phyloP scores from a whole-genome alignment of 2,329 filamentous ascomycete genomes.

The Calcarisporium arbuscula region DNA sequence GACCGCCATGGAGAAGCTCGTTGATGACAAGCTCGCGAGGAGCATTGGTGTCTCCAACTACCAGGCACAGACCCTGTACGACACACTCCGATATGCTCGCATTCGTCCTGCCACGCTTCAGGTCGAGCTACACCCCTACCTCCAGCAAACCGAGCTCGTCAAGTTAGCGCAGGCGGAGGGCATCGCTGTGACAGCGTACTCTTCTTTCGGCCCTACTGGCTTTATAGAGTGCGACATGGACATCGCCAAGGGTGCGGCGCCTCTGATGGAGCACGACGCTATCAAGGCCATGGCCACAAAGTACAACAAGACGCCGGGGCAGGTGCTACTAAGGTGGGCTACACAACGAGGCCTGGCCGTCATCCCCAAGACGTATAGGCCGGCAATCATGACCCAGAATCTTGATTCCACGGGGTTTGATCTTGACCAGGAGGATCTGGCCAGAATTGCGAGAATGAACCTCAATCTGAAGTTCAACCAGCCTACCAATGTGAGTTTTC shows the following conservation, averaged over 20 bases:
- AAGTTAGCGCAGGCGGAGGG: constrained; percentile 62
- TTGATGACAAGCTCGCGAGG: constrained; percentile 60
- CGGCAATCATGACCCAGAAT: constrained; percentile 54
- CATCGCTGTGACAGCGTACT: constrained; percentile 76
- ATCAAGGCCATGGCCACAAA: constrained; percentile 62
- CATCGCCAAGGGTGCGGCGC: constrained; percentile 47
- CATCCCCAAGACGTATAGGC: constrained; percentile 68
- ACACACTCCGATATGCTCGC: constrained; percentile 71
- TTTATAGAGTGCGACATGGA: constrained; percentile 74
- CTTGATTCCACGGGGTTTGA: constrained; percentile 62
- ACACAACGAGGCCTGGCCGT: constrained; percentile 77
- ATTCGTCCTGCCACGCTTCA: constrained; percentile 72
- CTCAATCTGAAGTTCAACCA: constrained; percentile 69
- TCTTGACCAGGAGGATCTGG: constrained; percentile 58
- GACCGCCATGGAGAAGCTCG: constrained; percentile 71
- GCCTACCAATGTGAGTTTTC: constrained; percentile 56
- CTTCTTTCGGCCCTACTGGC: constrained; percentile 71
- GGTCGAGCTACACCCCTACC: constrained; percentile 87
- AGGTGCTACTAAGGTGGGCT: constrained; percentile 81
- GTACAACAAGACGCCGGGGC: constrained; percentile 66
- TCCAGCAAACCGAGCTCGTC: constrained; percentile 67
- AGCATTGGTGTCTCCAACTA: constrained; percentile 83
- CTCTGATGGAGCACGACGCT: constrained; percentile 64
- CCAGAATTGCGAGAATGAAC: constrained; percentile 60
- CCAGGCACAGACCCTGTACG: constrained; percentile 69